Evolutionary conservation across 2,329 filamentous ascomycete genomes (phyloP).

Genomic region (Fusarium pseudoanthophilum): DNA sequence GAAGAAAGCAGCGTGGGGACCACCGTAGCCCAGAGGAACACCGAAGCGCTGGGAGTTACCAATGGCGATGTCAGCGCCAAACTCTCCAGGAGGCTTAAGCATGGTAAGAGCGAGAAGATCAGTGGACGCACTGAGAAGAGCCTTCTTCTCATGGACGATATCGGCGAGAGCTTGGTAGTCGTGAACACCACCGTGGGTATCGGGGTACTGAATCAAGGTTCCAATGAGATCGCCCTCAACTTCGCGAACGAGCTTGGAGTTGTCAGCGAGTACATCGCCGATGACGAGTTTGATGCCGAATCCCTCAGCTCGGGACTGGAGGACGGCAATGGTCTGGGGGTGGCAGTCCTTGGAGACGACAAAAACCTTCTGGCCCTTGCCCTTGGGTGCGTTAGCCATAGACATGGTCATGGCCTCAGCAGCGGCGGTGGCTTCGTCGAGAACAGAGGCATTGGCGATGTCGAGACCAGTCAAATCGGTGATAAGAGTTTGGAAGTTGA

Average conservation of each 20-base stretch:
- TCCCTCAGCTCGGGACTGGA: conserved; percentile 85
- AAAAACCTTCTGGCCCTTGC: conserved; percentile 82
- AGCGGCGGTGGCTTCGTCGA: conserved; percentile 92
- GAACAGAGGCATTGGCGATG: conserved; percentile 88
- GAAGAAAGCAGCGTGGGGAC: conserved; percentile 96
- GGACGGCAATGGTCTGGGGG: conserved; percentile 86
- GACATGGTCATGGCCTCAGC: conserved; percentile 95
- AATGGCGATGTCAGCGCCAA: conserved; percentile 94
- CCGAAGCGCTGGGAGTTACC: conserved; percentile 92
- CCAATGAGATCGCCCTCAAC: conserved; percentile 86
- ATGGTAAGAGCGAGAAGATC: conserved; percentile 89
- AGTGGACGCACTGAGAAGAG: conserved; percentile 86
- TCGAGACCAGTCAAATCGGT: conserved; percentile 87
- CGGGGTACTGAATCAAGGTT: conserved; percentile 91
- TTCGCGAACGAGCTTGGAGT: conserved; percentile 73
- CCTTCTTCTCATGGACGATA: conserved; percentile 79
- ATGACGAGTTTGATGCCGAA: conserved; percentile 86
- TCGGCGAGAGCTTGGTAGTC: conserved; percentile 80
- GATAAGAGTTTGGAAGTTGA: conserved; percentile 96
- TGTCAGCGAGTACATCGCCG: conserved; percentile 75
- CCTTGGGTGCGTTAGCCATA: conserved; percentile 69
- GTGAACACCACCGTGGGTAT: conserved; percentile 84
- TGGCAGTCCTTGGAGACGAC: conserved; percentile 86
- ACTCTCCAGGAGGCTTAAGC: conserved; percentile 90
- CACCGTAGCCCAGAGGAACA: conserved; percentile 91